A percentile compares a stretch with the other conserved stretches of the same genome.
These are phyloP conservation scores for Punica granatum DNA, from an alignment of 345 rosid genomes.

Conservation along the genomic window DNA sequence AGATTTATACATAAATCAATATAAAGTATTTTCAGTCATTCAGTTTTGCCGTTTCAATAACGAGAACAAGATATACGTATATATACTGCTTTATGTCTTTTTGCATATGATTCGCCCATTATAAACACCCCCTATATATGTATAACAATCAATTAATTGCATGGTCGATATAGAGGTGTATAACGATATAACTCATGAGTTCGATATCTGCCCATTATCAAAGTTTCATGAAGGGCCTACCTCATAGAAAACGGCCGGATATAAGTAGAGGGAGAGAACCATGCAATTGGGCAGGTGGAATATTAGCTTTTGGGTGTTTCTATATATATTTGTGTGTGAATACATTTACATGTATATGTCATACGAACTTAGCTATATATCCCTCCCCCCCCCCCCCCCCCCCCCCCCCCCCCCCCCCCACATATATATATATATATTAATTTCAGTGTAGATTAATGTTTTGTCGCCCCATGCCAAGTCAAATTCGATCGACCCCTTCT, in stretches of 20 bases:
- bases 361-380: no score
- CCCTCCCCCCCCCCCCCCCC: no score
- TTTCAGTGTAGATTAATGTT: background rate
- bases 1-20: background rate
- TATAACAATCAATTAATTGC: background rate
- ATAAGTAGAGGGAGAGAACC: background rate
- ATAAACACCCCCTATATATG: background rate
- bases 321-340: no score
- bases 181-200: background rate
- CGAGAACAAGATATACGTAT: no score
- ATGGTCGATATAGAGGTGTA: background rate
- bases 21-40: background rate
- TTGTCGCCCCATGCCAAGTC: background rate
- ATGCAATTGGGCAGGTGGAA: no score
- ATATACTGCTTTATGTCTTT: background rate
- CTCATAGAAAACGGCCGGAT: background rate
- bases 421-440: no score
- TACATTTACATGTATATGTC: no score
- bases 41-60: background rate
- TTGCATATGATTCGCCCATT: background rate
- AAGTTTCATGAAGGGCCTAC: constrained; percentile 20
- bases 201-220: constrained; percentile 18
- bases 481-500: background rate
- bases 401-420: no score
- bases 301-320: no score